These are phyloP conservation scores for Castanea crenata DNA, from an alignment of 306 rosid genomes.

Conservation along the genomic window DNA sequence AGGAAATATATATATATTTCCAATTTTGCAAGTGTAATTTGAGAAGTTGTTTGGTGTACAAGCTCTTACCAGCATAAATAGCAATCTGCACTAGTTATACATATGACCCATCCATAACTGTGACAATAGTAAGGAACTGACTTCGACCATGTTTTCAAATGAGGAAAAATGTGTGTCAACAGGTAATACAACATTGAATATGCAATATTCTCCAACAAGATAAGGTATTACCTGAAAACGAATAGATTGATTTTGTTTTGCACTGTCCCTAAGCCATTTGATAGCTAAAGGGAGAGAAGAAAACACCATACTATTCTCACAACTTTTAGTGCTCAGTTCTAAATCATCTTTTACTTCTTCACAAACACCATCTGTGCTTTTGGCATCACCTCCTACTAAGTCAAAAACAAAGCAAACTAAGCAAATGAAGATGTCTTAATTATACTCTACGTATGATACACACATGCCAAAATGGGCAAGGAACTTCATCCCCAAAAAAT, in stretches of 20 bases:
- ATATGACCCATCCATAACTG: neutral
- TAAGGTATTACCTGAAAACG: constrained; percentile 64
- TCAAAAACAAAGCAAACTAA: constrained; percentile 12
- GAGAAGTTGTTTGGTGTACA: neutral
- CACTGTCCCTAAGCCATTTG: constrained; percentile 78
- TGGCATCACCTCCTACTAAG: constrained; percentile 39
- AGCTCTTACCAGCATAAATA: neutral
- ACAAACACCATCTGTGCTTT: constrained; percentile 22
- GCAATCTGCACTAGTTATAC: neutral
- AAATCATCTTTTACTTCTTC: constrained; percentile 57
- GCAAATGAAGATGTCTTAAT: neutral
- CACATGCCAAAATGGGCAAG: too few species aligned
- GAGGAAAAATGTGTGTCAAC: neutral
- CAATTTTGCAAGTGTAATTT: neutral
- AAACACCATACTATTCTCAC: constrained; percentile 76
- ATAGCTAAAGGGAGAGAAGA: constrained; percentile 74
- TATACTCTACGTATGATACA: too few species aligned
- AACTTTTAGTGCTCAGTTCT: constrained; percentile 51
- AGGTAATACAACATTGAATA: neutral
- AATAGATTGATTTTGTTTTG: constrained; percentile 51
- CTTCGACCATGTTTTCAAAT: too few species aligned
- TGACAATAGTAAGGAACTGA: neutral
- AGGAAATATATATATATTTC: neutral
- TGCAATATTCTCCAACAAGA: neutral
- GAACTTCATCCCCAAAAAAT: too few species aligned